Base-by-base conservation (phyloP, 2,329 filamentous ascomycete genomes). In the Exophiala sp. region DNA sequence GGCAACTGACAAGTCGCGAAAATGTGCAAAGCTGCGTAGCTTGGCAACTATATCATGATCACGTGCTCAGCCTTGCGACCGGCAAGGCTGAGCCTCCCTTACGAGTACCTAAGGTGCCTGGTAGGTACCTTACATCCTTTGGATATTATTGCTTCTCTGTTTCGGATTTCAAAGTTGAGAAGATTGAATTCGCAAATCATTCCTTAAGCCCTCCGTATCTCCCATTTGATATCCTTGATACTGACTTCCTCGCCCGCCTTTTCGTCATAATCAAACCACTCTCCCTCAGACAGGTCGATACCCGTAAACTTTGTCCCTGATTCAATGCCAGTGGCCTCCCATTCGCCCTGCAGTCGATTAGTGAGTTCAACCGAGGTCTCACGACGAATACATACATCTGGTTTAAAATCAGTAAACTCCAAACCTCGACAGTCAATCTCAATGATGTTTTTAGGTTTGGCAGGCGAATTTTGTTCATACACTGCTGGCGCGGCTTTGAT, bases 221-320 rank as follows among this genome's bases (percentile, higher is more conserved):
- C 83, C 88, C 89, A 98, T 55, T 80, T 86, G 48, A 95, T 68
- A 23, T 93, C 87, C 66, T 88, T 91, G 66, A 96, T 89, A 68
- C 87, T 93, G 40, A 96, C 90, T 68, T 97, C 90, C 43, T 95
- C 88, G 0, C 84, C 78, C 0, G 87, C 79, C 73, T 97, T 96
- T 70, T 97, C 90, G 60, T 97, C 90, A 63, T 97, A 98, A 62
- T 97, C 91, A 68, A 86, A 98, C 93, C 93, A 98, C 62, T 98
- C 93, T 21, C 87, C 91, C 22, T 98, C 93, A 0, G 75, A 74
- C 48, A 98, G 70, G 60, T 97, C 90, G 46, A 97, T 86, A 3
- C 71, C 81, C 0, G 80, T 76, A 64, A 98, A 98, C 62, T 88
- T 86, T 34, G 86, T 93, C 8, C 76, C 77, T 0, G 88, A 89